Evolutionary conservation across 176 grass and related monocot species (phyloP).

Genomic region (Chloris gayana): DNA sequence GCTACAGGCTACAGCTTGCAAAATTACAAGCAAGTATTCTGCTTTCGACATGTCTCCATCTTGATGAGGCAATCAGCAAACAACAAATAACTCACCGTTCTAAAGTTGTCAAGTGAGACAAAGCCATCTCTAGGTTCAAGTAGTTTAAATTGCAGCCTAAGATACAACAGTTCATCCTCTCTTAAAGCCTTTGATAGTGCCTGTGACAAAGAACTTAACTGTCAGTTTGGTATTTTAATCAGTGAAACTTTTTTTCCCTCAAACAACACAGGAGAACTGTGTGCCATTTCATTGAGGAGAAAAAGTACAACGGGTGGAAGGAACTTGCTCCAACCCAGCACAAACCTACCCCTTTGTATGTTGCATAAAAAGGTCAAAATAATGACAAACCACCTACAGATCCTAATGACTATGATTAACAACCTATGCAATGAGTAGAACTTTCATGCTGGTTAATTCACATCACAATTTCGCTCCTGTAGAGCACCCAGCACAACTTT

Average conservation of each 20-base stretch:
- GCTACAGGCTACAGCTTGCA: background rate
- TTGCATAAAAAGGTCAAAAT: no score
- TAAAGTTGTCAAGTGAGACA: constrained; percentile 78
- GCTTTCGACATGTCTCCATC: constrained; percentile 12
- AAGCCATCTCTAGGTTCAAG: constrained; percentile 89
- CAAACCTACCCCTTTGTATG: no score
- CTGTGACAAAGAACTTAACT: constrained; percentile 49
- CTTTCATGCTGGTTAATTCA: constrained; percentile 1
- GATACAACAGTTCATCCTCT: constrained; percentile 91
- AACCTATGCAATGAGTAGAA: background rate
- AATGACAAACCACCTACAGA: no score
- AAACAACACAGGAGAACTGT: no score
- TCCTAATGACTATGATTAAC: no score
- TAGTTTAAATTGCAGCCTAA: constrained; percentile 78
- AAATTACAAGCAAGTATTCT: constrained; percentile 18
- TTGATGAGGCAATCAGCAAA: constrained; percentile 28
- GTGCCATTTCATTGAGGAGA: no score
- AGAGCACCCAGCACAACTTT: background rate
- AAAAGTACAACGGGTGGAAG: no score
- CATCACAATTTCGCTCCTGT: constrained; percentile 10
- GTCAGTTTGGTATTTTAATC: constrained; percentile 19
- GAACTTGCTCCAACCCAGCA: no score
- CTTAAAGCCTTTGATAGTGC: constrained; percentile 87
- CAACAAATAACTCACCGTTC: constrained; percentile 55
- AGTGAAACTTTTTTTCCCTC: background rate